A percentile compares a stretch with the other conserved stretches of the same genome.
These are phyloP conservation scores for Zelopaecilomyces penicillatus DNA, from an alignment of 2,329 filamentous ascomycete species.

Conservation along the genomic window DNA sequence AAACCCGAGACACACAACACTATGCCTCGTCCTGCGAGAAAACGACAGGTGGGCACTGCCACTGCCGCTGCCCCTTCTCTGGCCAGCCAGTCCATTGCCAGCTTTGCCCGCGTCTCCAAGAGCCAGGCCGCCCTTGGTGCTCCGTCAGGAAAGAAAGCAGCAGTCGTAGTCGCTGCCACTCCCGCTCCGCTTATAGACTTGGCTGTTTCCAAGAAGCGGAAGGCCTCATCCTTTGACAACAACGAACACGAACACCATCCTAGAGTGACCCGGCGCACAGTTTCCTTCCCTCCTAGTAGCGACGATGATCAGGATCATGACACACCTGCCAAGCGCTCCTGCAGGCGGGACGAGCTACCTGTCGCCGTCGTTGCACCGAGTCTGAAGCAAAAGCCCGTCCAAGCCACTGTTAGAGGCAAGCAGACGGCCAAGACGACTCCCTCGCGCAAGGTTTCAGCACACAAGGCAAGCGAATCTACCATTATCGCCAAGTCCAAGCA, in stretches of 20 bases:
- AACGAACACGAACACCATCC: constrained; percentile 19
- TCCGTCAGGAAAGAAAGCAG: constrained; percentile 26
- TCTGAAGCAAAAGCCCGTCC: constrained; percentile 1
- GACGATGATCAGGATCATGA: constrained; percentile 17
- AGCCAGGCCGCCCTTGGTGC: constrained; percentile 16
- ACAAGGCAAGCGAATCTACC: constrained; percentile 23
- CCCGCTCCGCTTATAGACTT: constrained; percentile 13
- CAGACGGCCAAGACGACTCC: constrained; percentile 20
- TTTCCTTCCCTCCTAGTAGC: constrained; percentile 27
- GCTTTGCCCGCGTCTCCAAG: constrained; percentile 42
- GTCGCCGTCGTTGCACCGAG: neutral
- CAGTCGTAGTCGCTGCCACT: constrained; percentile 9
- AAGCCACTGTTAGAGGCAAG: constrained; percentile 20
- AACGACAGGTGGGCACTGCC: constrained; percentile 9
- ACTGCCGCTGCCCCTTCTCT: constrained; percentile 1
- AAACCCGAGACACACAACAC: neutral
- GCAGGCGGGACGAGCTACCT: constrained; percentile 18
- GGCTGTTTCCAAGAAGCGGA: constrained; percentile 29
- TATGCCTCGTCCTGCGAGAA: constrained; percentile 12
- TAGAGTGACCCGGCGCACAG: constrained; percentile 17
- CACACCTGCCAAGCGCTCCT: constrained; percentile 19
- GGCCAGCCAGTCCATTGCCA: constrained; percentile 27
- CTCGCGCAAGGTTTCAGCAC: constrained; percentile 20
- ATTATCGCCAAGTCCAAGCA: constrained; percentile 22
- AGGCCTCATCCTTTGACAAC: constrained; percentile 20